Evolutionary conservation across 2,329 filamentous ascomycete genomes (phyloP).

Genomic region (Sphaceloma murrayae): DNA sequence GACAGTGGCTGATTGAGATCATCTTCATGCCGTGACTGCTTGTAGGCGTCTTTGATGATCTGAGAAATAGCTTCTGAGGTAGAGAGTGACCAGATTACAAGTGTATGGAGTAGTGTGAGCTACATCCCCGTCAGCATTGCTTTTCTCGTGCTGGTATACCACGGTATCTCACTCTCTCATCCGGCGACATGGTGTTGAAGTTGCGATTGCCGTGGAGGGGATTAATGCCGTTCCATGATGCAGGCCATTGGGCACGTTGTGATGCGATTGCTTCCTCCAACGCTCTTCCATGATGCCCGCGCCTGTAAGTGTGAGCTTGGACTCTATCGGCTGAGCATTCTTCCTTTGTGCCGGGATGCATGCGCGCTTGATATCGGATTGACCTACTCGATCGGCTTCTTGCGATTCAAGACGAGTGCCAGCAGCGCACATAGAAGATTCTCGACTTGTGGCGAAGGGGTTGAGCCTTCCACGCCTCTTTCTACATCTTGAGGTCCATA

Average conservation of each 20-base stretch:
- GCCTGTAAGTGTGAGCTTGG: slow-evolving; percentile 56
- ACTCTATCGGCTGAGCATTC: no score
- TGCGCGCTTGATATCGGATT: not conserved
- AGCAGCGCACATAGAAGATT: slow-evolving; percentile 81
- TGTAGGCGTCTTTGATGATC: slow-evolving; percentile 80
- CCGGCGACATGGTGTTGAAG: slow-evolving; percentile 73
- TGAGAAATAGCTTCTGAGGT: slow-evolving; percentile 75
- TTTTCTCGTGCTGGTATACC: not conserved
- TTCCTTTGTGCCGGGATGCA: no score
- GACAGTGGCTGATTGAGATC: slow-evolving; percentile 77
- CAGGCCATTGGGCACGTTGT: slow-evolving; percentile 81
- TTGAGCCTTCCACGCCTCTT: slow-evolving; percentile 64
- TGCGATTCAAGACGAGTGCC: slow-evolving; percentile 82
- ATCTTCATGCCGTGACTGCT: slow-evolving; percentile 70
- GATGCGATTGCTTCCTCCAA: slow-evolving; percentile 84
- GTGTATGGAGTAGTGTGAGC: slow-evolving; percentile 72
- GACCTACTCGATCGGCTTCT: slow-evolving; percentile 91
- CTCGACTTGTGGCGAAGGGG: slow-evolving; percentile 78
- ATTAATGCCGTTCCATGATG: slow-evolving; percentile 71
- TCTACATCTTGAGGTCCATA: slow-evolving; percentile 95
- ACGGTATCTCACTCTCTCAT: slow-evolving; percentile 57
- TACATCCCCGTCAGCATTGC: slow-evolving; percentile 33
- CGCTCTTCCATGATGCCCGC: slow-evolving; percentile 84
- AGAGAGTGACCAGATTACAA: slow-evolving; percentile 80
- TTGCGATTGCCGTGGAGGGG: slow-evolving; percentile 70